Evolutionary conservation across 2,329 filamentous ascomycete genomes (phyloP).

Genomic region (Colletotrichum cordylinicola): DNA sequence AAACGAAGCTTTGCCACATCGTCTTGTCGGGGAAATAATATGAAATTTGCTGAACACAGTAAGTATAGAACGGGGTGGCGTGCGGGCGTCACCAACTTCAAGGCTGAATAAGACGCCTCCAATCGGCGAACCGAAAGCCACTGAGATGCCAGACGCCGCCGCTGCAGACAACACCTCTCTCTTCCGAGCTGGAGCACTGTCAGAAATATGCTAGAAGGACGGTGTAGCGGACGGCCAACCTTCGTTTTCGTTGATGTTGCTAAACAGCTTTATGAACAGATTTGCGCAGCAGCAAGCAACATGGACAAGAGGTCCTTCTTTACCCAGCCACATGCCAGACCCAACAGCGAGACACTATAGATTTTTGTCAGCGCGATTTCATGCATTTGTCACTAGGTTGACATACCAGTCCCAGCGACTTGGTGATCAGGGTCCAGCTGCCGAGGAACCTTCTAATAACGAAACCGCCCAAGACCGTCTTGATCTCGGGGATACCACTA

Average conservation of each 20-base stretch:
- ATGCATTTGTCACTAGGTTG: not conserved
- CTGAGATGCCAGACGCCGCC: slow-evolving; percentile 89
- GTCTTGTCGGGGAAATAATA: slow-evolving; percentile 99
- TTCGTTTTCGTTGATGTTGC: slow-evolving; percentile 84
- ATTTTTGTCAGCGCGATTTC: slow-evolving; percentile 27
- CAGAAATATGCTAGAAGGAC: not conserved
- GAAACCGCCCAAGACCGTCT: slow-evolving; percentile 92
- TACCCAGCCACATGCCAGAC: slow-evolving; percentile 95
- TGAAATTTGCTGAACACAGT: slow-evolving; percentile 74
- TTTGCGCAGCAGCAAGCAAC: slow-evolving; percentile 97
- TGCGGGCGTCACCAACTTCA: slow-evolving; percentile 59
- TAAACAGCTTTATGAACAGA: slow-evolving; percentile 88
- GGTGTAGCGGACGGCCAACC: slow-evolving; percentile 49
- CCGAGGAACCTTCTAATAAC: slow-evolving; percentile 89
- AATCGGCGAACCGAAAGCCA: slow-evolving; percentile 92
- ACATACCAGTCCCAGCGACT: slow-evolving; percentile 83
- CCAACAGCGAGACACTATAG: slow-evolving; percentile 85
- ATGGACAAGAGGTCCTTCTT: slow-evolving; percentile 94
- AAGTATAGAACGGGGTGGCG: not conserved
- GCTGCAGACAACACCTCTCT: slow-evolving; percentile 92
- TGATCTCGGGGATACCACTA: slow-evolving; percentile 97
- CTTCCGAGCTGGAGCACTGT: slow-evolving; percentile 72
- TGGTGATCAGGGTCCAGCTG: slow-evolving; percentile 86
- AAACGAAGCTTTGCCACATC: slow-evolving; percentile 99
- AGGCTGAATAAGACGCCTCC: slow-evolving; percentile 94